phyloP scores from a whole-genome alignment of 768 basidiomycete species.

The Kwoniella mangroviensis region DNA sequence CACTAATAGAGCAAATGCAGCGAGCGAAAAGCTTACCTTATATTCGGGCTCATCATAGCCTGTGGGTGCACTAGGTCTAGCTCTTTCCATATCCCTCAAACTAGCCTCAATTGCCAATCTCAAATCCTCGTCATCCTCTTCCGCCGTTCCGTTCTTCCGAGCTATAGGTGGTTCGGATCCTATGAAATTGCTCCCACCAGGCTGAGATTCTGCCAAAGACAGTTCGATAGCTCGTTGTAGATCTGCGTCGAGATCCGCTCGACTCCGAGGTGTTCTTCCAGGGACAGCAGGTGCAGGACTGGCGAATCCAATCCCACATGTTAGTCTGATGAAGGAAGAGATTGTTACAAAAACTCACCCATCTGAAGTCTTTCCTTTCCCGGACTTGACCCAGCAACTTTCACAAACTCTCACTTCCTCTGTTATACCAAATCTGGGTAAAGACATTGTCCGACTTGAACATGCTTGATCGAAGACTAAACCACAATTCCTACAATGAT shows the following conservation, averaged over 20 bases:
- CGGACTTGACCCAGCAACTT: conserved; percentile 76
- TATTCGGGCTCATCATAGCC: conserved; percentile 62
- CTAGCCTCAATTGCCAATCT: conserved; percentile 94
- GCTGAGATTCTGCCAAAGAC: conserved; percentile 76
- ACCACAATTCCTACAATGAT: conserved; percentile 98
- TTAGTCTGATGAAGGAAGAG: neutral
- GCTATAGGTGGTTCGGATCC: conserved; percentile 66
- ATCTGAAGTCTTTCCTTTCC: conserved; percentile 35
- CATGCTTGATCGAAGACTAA: conserved; percentile 94
- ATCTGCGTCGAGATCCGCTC: conserved; percentile 75
- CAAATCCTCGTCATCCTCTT: conserved; percentile 91
- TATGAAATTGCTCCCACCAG: conserved; percentile 63
- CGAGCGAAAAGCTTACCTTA: conserved; percentile 30
- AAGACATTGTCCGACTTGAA: conserved; percentile 77
- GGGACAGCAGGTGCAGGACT: conserved; percentile 51
- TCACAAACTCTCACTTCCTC: conserved; percentile 95
- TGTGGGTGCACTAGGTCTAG: conserved; percentile 76
- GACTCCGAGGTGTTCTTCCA: conserved; percentile 62
- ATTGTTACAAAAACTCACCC: conserved; percentile 22
- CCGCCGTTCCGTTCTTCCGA: conserved; percentile 60
- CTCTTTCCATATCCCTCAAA: conserved; percentile 68
- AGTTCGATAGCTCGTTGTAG: conserved; percentile 91
- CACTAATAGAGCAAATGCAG: conserved; percentile 26
- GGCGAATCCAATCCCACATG: neutral
- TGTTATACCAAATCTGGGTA: conserved; percentile 91